Evolutionary conservation across 2,329 filamentous ascomycete genomes (phyloP), one percentile per base, ranked within the genome.

Genomic region (Cladosporium austrohemisphaericum): DNA sequence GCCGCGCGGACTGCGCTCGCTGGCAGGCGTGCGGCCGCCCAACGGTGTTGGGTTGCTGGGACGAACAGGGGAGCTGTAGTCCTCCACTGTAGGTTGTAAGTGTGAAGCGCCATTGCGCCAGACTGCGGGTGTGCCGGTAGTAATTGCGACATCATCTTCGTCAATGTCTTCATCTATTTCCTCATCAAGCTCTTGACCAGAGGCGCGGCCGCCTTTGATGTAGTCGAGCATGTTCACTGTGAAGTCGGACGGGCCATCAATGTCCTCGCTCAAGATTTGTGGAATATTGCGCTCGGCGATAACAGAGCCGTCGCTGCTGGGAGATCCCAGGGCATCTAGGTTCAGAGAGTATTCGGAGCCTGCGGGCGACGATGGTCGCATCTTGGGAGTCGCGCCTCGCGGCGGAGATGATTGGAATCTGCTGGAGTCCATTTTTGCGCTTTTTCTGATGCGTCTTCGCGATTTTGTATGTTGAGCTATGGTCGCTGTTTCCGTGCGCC

Each of bases 221-320:
- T 60, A 68, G 47, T 59, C 55, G 22, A 59, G 61, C 58, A 68
- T 61, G 55, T 68, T 65, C 31, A 63, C 54, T 6, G 66, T 68
- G 36, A 68, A 68, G 54, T 68, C 65, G 50, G 60, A 65, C 1
- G 66, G 66, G 6, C 65, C 66, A 36, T 68, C 66, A 33, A 68
- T 68, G 37, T 68, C 65, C 47, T 66, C 64, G 44, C 63, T 66
- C 29, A 55, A 50, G 16, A 68, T 53, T 19, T 26, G 33, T 9
- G 44, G 44, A 20, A 47, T 35, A 9, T 13, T 31, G 11, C 38
- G 46, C 36, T 51, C 50, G 29, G 54, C 53, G 5, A 54, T 41
- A 13, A 31, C 36, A 10, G 36, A 41, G 8, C 31, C 33, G 4
- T 36, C 14, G 9, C 9, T 9, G 36, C 36, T 49, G 13, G 46